Conservation (phyloP, 2,329 filamentous ascomycete genomes). For the Hypocrella siamensis region DNA sequence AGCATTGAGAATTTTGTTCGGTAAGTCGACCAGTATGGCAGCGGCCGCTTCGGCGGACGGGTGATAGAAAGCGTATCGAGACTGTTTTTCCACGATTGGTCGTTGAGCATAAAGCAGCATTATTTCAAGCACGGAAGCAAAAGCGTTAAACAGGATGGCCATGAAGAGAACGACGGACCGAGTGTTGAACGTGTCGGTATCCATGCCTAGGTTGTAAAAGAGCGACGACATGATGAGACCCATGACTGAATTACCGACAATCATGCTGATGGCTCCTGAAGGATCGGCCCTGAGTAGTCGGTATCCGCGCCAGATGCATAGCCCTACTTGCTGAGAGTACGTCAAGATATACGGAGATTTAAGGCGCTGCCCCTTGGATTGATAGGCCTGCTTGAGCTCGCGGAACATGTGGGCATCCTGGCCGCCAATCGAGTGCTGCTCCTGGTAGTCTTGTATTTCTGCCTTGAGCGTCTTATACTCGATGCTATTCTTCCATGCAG, state of each 20-base stretch:
- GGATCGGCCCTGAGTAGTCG: conserved; percentile 63
- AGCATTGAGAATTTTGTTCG: conserved; percentile 57
- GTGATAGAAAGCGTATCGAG: conserved; percentile 76
- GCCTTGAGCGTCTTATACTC: conserved; percentile 33
- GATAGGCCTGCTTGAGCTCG: conserved; percentile 34
- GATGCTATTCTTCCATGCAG: conserved; percentile 38
- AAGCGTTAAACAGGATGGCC: conserved; percentile 73
- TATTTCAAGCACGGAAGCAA: conserved; percentile 61
- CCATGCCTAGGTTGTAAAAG: conserved; percentile 57
- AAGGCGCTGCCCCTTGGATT: conserved; percentile 41
- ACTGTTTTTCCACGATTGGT: conserved; percentile 82
- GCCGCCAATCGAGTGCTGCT: conserved; percentile 34
- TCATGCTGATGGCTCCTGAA: conserved; percentile 51
- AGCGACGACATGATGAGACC: conserved; percentile 64
- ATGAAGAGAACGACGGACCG: conserved; percentile 77
- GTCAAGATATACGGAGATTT: conserved; percentile 76
- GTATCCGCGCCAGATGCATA: conserved; percentile 73
- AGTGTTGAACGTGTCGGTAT: conserved; percentile 60
- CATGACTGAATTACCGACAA: conserved; percentile 60
- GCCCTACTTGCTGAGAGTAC: conserved; percentile 54
- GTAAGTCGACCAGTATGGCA: conserved; percentile 75
- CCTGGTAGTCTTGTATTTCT: conserved; percentile 41
- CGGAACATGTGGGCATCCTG: conserved; percentile 42
- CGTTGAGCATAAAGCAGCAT: conserved; percentile 76
- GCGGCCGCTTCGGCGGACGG: conserved; percentile 77